Base-by-base conservation (phyloP, 768 basidiomycete species). In the Termitomyces sp. region DNA sequence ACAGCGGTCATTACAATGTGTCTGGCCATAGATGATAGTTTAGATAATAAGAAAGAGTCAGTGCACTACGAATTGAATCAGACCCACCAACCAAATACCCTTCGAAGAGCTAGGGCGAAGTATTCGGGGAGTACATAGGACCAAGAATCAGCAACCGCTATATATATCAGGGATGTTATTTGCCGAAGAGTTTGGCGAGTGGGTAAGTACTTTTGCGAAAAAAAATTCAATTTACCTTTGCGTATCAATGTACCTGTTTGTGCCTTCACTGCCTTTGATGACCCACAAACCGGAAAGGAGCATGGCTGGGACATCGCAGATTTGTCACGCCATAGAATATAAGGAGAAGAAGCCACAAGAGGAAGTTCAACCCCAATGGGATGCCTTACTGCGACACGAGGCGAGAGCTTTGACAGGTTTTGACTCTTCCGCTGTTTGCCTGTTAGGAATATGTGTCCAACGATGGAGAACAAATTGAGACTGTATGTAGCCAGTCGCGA, bases 381-480 rank as follows among this genome's bases (percentile, higher is more conserved):
- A 31, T n/a, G 38, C 42, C 27, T 50, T 5, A 23, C 19, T 25
- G 44, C 54, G 27, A 55, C 62, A 53, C 54, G 58, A 53, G 54
- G 59, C 59, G 21, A 47, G 12, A n/a, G 42, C 23, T 29, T 29
- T 43, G 48, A 46, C 41, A 46, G 58, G 58, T n/a, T n/a, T n/a
- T n/a, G n/a, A n/a, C n/a, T n/a, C n/a, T n/a, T n/a, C n/a, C n/a
- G n/a, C n/a, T n/a, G n/a, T n/a, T n/a, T n/a, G n/a, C n/a, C n/a
- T n/a, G n/a, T n/a, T n/a, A n/a, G 38, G 49, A 38, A 12, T 35
- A 38, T 61, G 56, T 55, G 53, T 54, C 59, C 58, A 61, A n/a
- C 53, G 57, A 59, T 55, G 53, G 51, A 14, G 23, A 31, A 16
- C 16, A 21, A 19, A n/a, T 25, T 40, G 42, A 32, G 43, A 44